A percentile compares a stretch with the other conserved stretches of the same genome.
phyloP scores from a whole-genome alignment of 495 filamentous ascomycete genomes.

The Amniculicola lignicola region DNA sequence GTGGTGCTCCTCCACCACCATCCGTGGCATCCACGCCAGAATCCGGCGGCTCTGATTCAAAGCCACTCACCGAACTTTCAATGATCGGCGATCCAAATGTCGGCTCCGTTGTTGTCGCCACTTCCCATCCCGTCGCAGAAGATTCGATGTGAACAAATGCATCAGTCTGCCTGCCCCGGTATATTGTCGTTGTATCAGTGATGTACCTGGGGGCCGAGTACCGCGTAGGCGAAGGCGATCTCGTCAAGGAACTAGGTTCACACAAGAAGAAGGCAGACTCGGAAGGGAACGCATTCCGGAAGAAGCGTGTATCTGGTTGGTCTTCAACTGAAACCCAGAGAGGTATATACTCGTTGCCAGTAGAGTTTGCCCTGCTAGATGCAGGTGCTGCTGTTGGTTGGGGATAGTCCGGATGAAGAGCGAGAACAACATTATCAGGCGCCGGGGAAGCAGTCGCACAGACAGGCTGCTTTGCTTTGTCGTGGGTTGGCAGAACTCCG shows the following conservation, averaged over 20 bases:
- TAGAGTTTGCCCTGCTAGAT: background rate
- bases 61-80: background rate
- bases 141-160: background rate
- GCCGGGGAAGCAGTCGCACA: constrained; percentile 13
- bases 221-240: constrained; percentile 1
- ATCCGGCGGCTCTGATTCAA: too few relatives aligned
- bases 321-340: constrained; percentile 20
- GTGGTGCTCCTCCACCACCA: background rate
- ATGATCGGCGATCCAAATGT: too few relatives aligned
- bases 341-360: background rate
- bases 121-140: constrained; percentile 2
- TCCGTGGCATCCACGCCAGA: too few relatives aligned
- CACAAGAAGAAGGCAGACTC: constrained; percentile 21
- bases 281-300: constrained; percentile 16
- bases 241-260: background rate
- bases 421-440: background rate
- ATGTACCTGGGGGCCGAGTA: constrained; percentile 11
- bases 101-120: background rate
- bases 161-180: background rate
- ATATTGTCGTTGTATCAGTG: constrained; percentile 3
- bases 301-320: constrained; percentile 14
- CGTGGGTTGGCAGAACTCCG: constrained; percentile 17
- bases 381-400: constrained; percentile 12
- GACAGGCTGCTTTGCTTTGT: background rate
- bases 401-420: constrained; percentile 21